Percentiles rank a stretch among this genome's conserved stretches.
Conservation (phyloP, 2,329 filamentous ascomycete species). For the Fusarium sp. region DNA sequence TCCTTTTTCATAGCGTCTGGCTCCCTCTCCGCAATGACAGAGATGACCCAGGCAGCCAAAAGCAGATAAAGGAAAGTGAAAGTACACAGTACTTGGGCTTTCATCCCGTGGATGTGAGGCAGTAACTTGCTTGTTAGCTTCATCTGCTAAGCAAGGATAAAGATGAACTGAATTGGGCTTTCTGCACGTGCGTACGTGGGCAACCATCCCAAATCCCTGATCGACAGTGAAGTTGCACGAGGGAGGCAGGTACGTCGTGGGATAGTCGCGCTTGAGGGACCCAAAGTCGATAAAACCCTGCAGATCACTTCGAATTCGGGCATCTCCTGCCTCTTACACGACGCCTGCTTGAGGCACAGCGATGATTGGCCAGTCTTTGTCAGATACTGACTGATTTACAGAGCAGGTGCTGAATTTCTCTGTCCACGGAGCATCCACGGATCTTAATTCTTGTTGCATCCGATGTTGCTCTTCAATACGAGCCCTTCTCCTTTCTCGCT, state of each 20-base stretch:
- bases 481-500: background rate
- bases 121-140: background rate
- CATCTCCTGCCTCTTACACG: slow-evolving; percentile 33
- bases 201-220: slow-evolving; percentile 12
- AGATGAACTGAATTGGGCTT: background rate
- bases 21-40: slow-evolving; percentile 5
- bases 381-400: background rate
- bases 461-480: background rate
- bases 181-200: background rate
- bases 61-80: background rate
- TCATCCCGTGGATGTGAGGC: background rate
- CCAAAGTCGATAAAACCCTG: slow-evolving; percentile 36
- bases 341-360: slow-evolving; percentile 6
- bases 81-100: background rate
- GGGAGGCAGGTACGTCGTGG: slow-evolving; percentile 29
- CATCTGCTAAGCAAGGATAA: slow-evolving; percentile 9
- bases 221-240: slow-evolving; percentile 30
- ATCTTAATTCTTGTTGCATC: background rate
- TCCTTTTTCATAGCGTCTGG: background rate
- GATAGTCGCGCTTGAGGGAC: slow-evolving; percentile 8
- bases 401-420: background rate
- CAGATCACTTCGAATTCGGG: slow-evolving; percentile 33
- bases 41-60: background rate
- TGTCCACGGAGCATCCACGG: background rate
- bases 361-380: slow-evolving; percentile 18